Evolutionary conservation across 352 stramenopile species (phyloP).

Genomic region (Phytophthora chlamydospora): DNA sequence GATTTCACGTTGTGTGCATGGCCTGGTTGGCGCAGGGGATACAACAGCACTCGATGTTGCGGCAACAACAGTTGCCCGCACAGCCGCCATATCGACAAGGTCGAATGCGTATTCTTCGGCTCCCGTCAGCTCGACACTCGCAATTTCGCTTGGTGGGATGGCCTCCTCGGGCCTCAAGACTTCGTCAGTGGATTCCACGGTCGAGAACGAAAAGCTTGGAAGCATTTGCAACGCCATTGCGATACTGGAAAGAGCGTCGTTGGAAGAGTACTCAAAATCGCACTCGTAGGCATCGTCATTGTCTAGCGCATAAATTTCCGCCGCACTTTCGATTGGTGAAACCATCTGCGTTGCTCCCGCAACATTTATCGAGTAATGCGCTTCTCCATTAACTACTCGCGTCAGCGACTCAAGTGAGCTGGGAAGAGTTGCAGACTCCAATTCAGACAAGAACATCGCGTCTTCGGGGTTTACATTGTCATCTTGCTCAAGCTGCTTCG

Average conservation of each 20-base stretch:
- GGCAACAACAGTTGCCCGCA: neutral
- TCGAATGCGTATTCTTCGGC: neutral
- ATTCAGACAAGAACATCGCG: neutral
- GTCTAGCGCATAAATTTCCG: neutral
- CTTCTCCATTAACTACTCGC: neutral
- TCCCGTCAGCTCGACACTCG: neutral
- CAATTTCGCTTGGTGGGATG: conserved; percentile 6
- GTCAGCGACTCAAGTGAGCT: conserved; percentile 1
- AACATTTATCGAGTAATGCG: neutral
- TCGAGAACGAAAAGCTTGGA: conserved; percentile 26
- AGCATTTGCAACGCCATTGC: conserved; percentile 44
- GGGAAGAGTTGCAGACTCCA: neutral
- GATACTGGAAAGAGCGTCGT: conserved; percentile 41
- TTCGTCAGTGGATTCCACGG: conserved; percentile 8
- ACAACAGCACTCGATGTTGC: neutral
- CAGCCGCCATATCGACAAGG: neutral
- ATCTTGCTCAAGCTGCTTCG: neutral
- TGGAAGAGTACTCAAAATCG: conserved; percentile 47
- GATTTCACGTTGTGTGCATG: conserved; percentile 1
- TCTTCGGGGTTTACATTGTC: conserved; percentile 1
- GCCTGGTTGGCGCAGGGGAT: neutral
- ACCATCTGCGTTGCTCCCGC: neutral
- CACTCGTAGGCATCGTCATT: conserved; percentile 21
- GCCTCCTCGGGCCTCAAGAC: conserved; percentile 5
- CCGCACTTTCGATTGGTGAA: neutral